phyloP scores from a whole-genome alignment of 148 eudicot genomes.

The Rhododendron kiyosumense region DNA sequence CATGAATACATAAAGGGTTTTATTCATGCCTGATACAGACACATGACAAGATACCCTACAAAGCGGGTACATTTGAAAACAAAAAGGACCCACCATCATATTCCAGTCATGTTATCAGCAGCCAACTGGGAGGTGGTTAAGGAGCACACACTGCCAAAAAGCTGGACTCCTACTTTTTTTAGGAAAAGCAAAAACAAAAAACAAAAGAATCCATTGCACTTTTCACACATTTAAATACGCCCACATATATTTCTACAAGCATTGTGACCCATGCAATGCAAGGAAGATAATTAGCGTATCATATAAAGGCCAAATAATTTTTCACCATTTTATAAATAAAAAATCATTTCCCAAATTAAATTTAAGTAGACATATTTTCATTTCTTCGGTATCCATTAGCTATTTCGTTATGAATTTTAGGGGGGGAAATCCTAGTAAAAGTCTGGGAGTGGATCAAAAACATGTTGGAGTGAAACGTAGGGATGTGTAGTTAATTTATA shows the following conservation, averaged over 20 bases:
- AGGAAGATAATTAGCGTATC: neutral
- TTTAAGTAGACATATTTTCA: neutral
- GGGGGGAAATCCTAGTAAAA: neutral
- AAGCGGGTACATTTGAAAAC: neutral
- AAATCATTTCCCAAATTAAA: neutral
- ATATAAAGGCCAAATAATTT: neutral
- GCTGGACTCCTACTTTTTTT: neutral
- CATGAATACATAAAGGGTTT: neutral
- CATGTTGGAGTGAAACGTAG: neutral
- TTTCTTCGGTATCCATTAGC: neutral
- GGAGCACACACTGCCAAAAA: neutral
- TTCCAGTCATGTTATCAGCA: neutral
- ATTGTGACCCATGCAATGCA: too few relatives aligned
- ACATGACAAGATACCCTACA: neutral
- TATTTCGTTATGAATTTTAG: neutral
- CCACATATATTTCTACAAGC: neutral
- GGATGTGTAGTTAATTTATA: too few relatives aligned
- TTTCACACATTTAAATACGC: neutral
- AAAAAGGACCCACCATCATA: neutral
- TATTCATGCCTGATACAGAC: neutral
- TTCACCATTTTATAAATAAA: too few relatives aligned
- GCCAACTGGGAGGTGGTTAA: neutral
- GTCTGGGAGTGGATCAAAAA: neutral
- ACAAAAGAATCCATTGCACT: neutral
- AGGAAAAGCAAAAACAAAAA: neutral